phyloP scores from a whole-genome alignment of 2,329 filamentous ascomycete species.

The Grosmannia serpens region DNA sequence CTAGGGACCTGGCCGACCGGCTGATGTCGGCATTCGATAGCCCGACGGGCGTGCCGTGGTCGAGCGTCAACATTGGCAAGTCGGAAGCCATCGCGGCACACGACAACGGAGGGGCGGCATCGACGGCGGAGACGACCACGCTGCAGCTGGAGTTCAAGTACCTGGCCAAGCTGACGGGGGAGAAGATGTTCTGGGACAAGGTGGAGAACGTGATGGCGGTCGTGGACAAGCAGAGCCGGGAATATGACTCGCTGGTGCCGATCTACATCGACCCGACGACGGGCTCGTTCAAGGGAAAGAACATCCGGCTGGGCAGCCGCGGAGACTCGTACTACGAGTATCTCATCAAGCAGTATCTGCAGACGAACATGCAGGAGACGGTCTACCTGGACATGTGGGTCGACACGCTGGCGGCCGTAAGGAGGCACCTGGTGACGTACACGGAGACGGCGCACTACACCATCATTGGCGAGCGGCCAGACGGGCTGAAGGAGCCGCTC shows the following conservation, averaged over 20 bases:
- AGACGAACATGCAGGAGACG: constrained; percentile 76
- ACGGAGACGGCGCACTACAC: constrained; percentile 70
- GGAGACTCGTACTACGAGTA: constrained; percentile 99
- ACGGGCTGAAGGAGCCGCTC: constrained; percentile 53
- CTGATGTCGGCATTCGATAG: constrained; percentile 82
- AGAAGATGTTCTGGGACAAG: constrained; percentile 83
- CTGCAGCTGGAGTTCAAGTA: constrained; percentile 97
- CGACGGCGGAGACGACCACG: constrained; percentile 85
- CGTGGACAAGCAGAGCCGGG: constrained; percentile 69
- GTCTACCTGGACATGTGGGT: constrained; percentile 92
- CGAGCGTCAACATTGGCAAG: constrained; percentile 78
- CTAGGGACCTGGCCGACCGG: constrained; percentile 81
- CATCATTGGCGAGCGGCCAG: constrained; percentile 77
- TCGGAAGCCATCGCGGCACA: constrained; percentile 70
- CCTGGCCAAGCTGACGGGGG: constrained; percentile 84
- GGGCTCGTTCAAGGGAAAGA: constrained; percentile 69
- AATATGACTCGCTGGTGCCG: constrained; percentile 73
- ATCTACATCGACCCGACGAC: constrained; percentile 77
- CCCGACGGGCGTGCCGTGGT: constrained; percentile 73
- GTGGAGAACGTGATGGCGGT: constrained; percentile 87
- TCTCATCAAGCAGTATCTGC: constrained; percentile 94
- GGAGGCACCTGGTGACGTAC: constrained; percentile 87
- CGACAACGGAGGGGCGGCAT: constrained; percentile 75
- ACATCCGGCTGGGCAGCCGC: constrained; percentile 84
- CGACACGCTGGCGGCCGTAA: constrained; percentile 70